Evolutionary conservation across 148 eudicot species (phyloP).

Genomic region (Oxyria digyna): DNA sequence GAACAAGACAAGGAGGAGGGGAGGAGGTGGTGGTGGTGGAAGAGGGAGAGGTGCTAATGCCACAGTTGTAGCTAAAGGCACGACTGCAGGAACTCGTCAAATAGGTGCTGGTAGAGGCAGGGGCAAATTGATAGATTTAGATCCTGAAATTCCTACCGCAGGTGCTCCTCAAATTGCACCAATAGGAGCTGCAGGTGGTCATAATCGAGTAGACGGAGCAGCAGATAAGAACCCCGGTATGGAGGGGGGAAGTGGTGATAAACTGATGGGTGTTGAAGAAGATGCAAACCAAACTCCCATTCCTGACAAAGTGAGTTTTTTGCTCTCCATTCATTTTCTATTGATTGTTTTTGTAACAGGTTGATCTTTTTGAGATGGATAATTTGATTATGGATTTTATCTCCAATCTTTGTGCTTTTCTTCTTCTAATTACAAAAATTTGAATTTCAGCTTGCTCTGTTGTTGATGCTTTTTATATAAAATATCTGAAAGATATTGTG

Average conservation of each 20-base stretch:
- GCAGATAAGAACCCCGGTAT: constrained; percentile 61
- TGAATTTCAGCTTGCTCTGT: not conserved
- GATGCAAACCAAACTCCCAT: constrained; percentile 70
- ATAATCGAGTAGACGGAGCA: constrained; percentile 44
- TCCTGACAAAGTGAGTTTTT: constrained; percentile 62
- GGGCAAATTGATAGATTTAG: constrained; percentile 77
- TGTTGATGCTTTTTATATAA: not conserved
- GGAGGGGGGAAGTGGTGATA: constrained; percentile 79
- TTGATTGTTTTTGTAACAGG: not conserved
- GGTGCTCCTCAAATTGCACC: constrained; percentile 28
- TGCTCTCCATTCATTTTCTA: constrained; percentile 9
- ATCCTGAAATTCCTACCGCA: constrained; percentile 60
- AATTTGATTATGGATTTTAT: not conserved
- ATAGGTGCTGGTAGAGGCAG: constrained; percentile 77
- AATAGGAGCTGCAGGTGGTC: constrained; percentile 32
- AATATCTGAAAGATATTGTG: not conserved
- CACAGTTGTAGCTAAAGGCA: constrained; percentile 56
- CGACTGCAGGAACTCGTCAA: constrained; percentile 49
- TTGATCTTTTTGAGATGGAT: not conserved
- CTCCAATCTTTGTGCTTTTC: not conserved
- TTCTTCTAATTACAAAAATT: not conserved
- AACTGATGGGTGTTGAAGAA: constrained; percentile 62
- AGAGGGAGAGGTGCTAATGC: constrained; percentile 78
- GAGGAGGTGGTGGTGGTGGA: constrained; percentile 69
- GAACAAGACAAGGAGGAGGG: constrained; percentile 62